These are phyloP conservation scores for Sporisorium iseilematis-ciliati DNA, from an alignment of 1,284 basidiomycete species.

Conservation along the genomic window DNA sequence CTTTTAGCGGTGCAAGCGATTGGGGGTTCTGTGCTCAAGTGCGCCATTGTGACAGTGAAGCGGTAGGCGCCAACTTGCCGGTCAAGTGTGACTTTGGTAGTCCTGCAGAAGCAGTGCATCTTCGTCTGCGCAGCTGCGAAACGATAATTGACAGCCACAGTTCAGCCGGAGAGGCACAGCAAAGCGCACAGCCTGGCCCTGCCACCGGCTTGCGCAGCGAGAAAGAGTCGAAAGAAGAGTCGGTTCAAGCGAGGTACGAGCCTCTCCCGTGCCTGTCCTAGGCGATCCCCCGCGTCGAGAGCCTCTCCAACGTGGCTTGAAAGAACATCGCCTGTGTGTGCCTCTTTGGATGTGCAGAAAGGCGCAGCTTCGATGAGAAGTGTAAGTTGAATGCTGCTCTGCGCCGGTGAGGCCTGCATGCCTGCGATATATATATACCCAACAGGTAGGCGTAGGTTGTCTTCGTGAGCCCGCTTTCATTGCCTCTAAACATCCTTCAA, in stretches of 20 bases:
- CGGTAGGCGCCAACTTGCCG: too few relatives aligned
- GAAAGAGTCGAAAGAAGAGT: not conserved
- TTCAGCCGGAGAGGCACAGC: too few relatives aligned
- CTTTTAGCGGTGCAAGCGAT: not conserved
- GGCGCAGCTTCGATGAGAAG: not conserved
- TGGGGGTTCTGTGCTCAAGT: not conserved
- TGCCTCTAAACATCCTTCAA: not conserved
- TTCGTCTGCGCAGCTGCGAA: too few relatives aligned
- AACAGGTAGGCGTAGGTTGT: not conserved
- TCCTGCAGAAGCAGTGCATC: too few relatives aligned
- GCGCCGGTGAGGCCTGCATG: not conserved
- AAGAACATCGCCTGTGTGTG: not conserved
- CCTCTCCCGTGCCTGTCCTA: not conserved
- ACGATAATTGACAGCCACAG: too few relatives aligned
- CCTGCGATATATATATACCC: constrained; percentile 1
- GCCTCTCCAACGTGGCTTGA: not conserved
- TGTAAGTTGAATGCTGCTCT: too few relatives aligned
- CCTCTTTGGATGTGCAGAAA: not conserved
- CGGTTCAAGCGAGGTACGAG: not conserved
- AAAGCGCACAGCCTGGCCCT: not conserved
- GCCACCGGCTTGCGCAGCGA: not conserved
- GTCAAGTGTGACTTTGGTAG: too few relatives aligned
- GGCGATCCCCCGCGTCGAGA: not conserved
- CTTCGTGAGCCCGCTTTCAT: not conserved
- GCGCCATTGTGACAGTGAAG: too few relatives aligned